Percentiles rank a stretch among this genome's conserved stretches.
phyloP scores from a whole-genome alignment of 495 filamentous ascomycete species.

The Aspergillus steynii region DNA sequence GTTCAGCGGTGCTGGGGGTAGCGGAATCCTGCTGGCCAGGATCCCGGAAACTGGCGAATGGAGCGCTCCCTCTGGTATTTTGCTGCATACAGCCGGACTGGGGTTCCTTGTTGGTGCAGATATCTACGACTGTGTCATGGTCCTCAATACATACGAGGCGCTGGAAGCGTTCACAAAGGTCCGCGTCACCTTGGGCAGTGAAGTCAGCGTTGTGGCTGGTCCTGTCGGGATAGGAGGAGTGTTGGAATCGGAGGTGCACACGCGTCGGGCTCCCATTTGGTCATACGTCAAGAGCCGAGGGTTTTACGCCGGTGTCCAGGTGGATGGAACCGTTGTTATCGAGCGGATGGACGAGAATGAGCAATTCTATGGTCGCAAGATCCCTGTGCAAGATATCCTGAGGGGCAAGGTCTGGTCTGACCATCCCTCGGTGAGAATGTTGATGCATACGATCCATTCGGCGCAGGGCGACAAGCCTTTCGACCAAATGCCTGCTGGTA shows the following conservation, averaged over 20 bases:
- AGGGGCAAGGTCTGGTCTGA: slow-evolving; percentile 72
- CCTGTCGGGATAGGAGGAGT: slow-evolving; percentile 73
- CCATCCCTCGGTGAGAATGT: slow-evolving; percentile 59
- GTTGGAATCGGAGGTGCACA: slow-evolving; percentile 71
- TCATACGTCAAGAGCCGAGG: slow-evolving; percentile 88
- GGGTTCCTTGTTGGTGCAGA: slow-evolving; percentile 91
- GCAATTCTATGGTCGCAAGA: slow-evolving; percentile 72
- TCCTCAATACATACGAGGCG: slow-evolving; percentile 82
- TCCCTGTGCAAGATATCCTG: slow-evolving; percentile 76
- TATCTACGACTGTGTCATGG: slow-evolving; percentile 88
- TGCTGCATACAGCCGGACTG: slow-evolving; percentile 81
- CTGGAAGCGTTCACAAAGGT: slow-evolving; percentile 78
- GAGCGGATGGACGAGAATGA: slow-evolving; percentile 90
- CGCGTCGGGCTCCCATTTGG: slow-evolving; percentile 72
- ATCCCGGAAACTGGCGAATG: slow-evolving; percentile 76
- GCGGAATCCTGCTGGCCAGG: slow-evolving; percentile 77
- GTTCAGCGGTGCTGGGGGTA: slow-evolving; percentile 80
- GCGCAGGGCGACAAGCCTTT: slow-evolving; percentile 78
- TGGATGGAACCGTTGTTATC: slow-evolving; percentile 82
- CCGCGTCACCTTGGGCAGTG: slow-evolving; percentile 73
- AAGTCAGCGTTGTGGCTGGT: slow-evolving; percentile 74
- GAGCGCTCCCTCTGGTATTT: slow-evolving; percentile 84
- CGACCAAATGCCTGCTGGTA: slow-evolving; percentile 55
- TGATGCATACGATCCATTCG: slow-evolving; percentile 79
- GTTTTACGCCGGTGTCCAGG: slow-evolving; percentile 75